Base-by-base conservation (phyloP, 768 basidiomycete genomes). In the Amanita molliuscula region DNA sequence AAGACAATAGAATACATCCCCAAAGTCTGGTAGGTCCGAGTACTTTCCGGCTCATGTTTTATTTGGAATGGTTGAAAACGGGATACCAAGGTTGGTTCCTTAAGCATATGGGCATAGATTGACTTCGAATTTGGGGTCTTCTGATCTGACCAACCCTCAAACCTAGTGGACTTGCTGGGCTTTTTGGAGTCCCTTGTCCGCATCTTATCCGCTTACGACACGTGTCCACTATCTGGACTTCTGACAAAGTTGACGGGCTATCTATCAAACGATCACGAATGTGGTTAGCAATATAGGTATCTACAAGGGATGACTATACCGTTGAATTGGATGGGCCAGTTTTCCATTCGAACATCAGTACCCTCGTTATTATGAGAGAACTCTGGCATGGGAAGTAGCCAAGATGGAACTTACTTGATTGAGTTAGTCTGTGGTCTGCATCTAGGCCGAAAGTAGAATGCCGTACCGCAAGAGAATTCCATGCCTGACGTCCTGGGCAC, bases 171-270 rank as follows among this genome's bases (percentile, higher is more conserved):
- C 25, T 37, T 28, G 26, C 25, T 31, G 44, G 8, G 6, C 21
- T 21, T 29, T 44, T 18, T 16, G 31, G 44, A 6, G 3, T 13
- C 18, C 21, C 5, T 40, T 45, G 44, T 31, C 44, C 44, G 44
- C 44, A 46, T 10, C 44, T 16, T 46, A 35, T 46, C 44, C 44
- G 44, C 44, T 21, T n/a, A 16, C 21, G 34, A 33, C 44, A 46
- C 44, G 31, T 46, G 44, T 44, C 23, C 26, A 43, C 15, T 10
- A 26, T 31, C 44, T 33, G 16, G 33, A 45, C 44, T 4, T 29
- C 42, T 20, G 25, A 44, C 26, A 44, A 28, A 20, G 20, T 29
- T 40, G 18, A 20, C 18, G n/a, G 16, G 4, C 8, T 45, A 26
- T 42, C 42, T 44, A 44, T 44, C 42, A 16, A 44, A 44, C 0